Percentiles rank a stretch among this genome's conserved stretches.
phyloP scores from a whole-genome alignment of 2,329 filamentous ascomycete genomes.

The Didymella pomorum region DNA sequence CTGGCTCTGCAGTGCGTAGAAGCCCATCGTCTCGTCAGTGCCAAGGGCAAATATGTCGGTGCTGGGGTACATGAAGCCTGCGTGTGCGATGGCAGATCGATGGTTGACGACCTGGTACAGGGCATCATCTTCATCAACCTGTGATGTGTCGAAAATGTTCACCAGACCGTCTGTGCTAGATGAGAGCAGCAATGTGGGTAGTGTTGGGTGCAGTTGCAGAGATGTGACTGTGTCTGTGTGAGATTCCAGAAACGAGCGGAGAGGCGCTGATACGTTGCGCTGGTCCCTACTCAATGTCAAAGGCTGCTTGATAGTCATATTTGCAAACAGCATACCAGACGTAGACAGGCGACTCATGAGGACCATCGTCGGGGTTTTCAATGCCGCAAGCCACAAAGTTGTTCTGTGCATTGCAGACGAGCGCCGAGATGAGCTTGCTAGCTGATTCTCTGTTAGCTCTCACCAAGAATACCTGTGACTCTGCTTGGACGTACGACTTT shows the following conservation, averaged over 20 bases:
- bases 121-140: slow-evolving; percentile 75
- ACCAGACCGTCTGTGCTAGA: slow-evolving; percentile 82
- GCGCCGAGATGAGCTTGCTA: slow-evolving; percentile 65
- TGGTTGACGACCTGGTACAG: slow-evolving; percentile 82
- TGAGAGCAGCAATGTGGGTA: slow-evolving; percentile 71
- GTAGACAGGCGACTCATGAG: slow-evolving; percentile 49
- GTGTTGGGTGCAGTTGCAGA: slow-evolving; percentile 67
- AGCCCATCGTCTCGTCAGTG: slow-evolving; percentile 78
- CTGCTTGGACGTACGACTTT: slow-evolving; percentile 37
- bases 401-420: slow-evolving; percentile 66
- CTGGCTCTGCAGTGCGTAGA: slow-evolving; percentile 74
- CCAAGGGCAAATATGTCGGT: slow-evolving; percentile 72
- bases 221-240: slow-evolving; percentile 68
- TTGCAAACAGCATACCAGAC: slow-evolving; percentile 40
- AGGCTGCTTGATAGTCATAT: neutral
- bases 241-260: slow-evolving; percentile 55
- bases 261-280: slow-evolving; percentile 49
- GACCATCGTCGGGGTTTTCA: slow-evolving; percentile 67
- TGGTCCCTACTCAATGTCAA: slow-evolving; percentile 46
- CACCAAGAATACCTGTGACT: neutral
- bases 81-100: slow-evolving; percentile 75
- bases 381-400: slow-evolving; percentile 75
- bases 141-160: slow-evolving; percentile 75
- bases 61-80: slow-evolving; percentile 69
- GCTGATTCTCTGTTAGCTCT: slow-evolving; percentile 49